phyloP scores from a whole-genome alignment of 768 basidiomycete genomes.

The Lyophyllum shimeji region DNA sequence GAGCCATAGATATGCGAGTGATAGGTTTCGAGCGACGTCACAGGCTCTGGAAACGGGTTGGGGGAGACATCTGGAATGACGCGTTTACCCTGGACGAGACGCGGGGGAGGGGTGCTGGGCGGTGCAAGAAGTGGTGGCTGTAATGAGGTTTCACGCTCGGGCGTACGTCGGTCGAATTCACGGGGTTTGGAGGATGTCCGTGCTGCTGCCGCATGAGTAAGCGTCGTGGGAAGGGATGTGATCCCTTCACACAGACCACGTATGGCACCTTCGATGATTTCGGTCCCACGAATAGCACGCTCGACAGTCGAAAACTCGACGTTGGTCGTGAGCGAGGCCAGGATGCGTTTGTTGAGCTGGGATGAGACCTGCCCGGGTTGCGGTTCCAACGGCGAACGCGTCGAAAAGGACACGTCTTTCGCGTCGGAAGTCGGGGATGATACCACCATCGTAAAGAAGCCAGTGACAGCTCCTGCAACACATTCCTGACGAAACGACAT shows the following conservation, averaged over 20 bases:
- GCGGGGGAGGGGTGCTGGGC: slow-evolving; percentile 54
- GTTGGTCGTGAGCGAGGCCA: slow-evolving; percentile 65
- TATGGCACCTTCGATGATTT: slow-evolving; percentile 67
- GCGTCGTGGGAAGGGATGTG: slow-evolving; percentile 22
- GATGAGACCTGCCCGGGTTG: slow-evolving; percentile 62
- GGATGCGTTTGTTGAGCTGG: slow-evolving; percentile 68
- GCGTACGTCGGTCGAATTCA: slow-evolving; percentile 35
- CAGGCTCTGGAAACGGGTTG: slow-evolving; percentile 68
- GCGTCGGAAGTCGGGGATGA: slow-evolving; percentile 18
- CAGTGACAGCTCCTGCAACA: slow-evolving; percentile 84
- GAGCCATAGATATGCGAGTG: slow-evolving; percentile 57
- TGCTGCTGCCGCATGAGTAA: slow-evolving; percentile 15
- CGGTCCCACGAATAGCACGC: slow-evolving; percentile 66
- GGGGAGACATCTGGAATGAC: slow-evolving; percentile 51
- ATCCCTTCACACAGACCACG: slow-evolving; percentile 73
- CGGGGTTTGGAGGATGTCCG: slow-evolving; percentile 12
- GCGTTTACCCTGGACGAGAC: slow-evolving; percentile 25
- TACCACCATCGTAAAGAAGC: slow-evolving; percentile 79
- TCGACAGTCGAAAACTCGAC: slow-evolving; percentile 76
- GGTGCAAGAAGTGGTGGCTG: slow-evolving; percentile 33
- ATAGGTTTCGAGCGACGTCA: slow-evolving; percentile 61
- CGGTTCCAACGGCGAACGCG: slow-evolving; percentile 44
- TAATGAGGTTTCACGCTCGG: slow-evolving; percentile 32
- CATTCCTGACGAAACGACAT: slow-evolving; percentile 98
- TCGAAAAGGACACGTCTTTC: slow-evolving; percentile 18